phyloP scores from a whole-genome alignment of 2,329 filamentous ascomycete genomes.

The Botryotinia globosa region DNA sequence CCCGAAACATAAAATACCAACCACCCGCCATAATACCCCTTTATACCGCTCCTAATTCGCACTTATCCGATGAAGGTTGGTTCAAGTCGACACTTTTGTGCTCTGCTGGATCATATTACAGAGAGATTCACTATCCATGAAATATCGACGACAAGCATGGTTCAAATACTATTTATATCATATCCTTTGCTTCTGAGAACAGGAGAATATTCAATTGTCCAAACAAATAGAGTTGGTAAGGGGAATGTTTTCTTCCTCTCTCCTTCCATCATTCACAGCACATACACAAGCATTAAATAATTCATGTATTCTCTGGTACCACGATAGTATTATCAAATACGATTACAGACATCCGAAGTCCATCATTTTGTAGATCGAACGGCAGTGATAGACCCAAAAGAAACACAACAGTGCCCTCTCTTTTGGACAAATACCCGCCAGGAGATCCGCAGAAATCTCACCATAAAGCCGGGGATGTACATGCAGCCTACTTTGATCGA shows the following conservation, averaged over 20 bases:
- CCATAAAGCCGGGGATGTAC: rapidly evolving
- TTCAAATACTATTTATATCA: not conserved
- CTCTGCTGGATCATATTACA: not conserved
- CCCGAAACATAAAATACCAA: not conserved
- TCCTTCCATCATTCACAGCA: not conserved
- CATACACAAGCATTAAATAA: not conserved
- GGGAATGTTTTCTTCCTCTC: not conserved
- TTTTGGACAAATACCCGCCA: rapidly evolving
- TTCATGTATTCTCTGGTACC: not conserved
- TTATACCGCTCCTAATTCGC: not conserved
- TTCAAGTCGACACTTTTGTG: not conserved
- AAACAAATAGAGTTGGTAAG: rapidly evolving
- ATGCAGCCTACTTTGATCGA: too few relatives aligned
- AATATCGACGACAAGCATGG: not conserved
- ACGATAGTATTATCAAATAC: rapidly evolving
- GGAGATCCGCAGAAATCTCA: rapidly evolving
- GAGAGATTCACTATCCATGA: rapidly evolving
- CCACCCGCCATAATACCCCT: not conserved
- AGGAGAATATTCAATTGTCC: rapidly evolving
- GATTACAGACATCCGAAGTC: not conserved
- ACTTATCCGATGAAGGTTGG: not conserved
- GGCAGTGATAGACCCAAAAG: not conserved
- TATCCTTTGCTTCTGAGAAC: not conserved
- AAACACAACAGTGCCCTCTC: not conserved
- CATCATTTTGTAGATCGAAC: rapidly evolving